Percentiles rank a stretch among this genome's conserved stretches.
Evolutionary conservation across 371 early-diverging fungal species (phyloP).

Genomic region (Fennellomyces sp.): DNA sequence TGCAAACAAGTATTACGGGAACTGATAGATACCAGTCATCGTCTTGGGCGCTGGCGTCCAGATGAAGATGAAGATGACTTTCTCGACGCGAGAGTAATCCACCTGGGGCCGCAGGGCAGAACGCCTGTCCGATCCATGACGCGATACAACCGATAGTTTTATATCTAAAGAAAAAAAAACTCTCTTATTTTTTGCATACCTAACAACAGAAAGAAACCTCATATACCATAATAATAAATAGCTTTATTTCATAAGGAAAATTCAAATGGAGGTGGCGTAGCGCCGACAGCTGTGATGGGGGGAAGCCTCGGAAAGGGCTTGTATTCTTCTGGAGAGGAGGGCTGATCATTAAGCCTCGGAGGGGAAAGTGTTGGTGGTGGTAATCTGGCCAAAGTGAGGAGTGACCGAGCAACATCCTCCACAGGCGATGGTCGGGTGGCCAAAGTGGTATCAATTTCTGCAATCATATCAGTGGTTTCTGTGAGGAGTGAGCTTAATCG

Average conservation of each 20-base stretch:
- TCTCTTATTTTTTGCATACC: background rate
- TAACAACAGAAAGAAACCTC: background rate
- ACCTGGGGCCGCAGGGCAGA: constrained; percentile 1
- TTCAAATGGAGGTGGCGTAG: constrained; percentile 13
- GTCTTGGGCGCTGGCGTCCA: constrained; percentile 12
- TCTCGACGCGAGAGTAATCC: background rate
- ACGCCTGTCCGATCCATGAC: background rate
- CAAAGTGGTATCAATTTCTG: constrained; percentile 52
- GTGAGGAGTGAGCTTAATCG: constrained; percentile 54
- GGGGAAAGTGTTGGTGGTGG: constrained; percentile 10
- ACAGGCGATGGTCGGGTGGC: constrained; percentile 14
- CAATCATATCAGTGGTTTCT: constrained; percentile 52
- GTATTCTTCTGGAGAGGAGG: background rate
- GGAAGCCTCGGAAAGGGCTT: constrained; percentile 8
- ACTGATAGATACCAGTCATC: constrained; percentile 3
- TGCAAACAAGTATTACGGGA: constrained; percentile 15
- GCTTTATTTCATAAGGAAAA: constrained; percentile 10
- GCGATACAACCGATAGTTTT: background rate
- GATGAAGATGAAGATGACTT: constrained; percentile 14
- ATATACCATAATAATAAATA: background rate
- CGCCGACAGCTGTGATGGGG: constrained; percentile 11
- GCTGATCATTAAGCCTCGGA: background rate
- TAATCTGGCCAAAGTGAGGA: constrained; percentile 6
- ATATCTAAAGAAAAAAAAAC: background rate
- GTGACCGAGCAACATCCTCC: constrained; percentile 12